Conservation (phyloP, 1,284 basidiomycete genomes). For the Waitea zeae region DNA sequence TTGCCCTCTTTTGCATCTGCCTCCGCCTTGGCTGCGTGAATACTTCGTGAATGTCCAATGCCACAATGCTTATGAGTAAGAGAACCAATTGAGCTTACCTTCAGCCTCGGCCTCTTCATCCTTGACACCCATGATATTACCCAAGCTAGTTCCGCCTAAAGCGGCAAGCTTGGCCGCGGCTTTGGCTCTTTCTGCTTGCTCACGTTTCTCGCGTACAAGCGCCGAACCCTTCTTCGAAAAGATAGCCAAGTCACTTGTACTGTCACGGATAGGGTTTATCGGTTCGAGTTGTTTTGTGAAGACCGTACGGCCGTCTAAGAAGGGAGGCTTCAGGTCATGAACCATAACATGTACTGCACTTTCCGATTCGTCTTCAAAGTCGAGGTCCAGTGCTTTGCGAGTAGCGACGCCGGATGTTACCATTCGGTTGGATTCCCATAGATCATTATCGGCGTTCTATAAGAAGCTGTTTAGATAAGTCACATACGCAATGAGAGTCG, state of each 20-base stretch:
- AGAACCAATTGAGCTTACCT: slow-evolving; percentile 30
- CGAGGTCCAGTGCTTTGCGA: slow-evolving; percentile 71
- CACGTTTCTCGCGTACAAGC: slow-evolving; percentile 88
- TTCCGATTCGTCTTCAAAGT: slow-evolving; percentile 89
- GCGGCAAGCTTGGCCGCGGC: slow-evolving; percentile 91
- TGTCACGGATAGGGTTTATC: slow-evolving; percentile 90
- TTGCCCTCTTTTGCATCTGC: slow-evolving; percentile 18
- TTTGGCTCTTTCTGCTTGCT: slow-evolving; percentile 89
- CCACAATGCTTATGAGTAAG: slow-evolving; percentile 15
- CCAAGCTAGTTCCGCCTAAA: slow-evolving; percentile 82
- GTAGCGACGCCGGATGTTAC: slow-evolving; percentile 88
- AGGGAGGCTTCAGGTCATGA: slow-evolving; percentile 94
- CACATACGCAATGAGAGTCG: slow-evolving; percentile 32
- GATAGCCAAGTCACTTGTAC: slow-evolving; percentile 86
- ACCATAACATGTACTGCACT: slow-evolving; percentile 94
- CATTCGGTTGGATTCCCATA: slow-evolving; percentile 98
- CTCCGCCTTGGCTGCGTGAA: slow-evolving; percentile 40
- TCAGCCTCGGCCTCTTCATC: slow-evolving; percentile 84
- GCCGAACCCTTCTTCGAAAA: slow-evolving; percentile 93
- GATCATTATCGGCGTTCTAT: slow-evolving; percentile 95
- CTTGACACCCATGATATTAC: slow-evolving; percentile 95
- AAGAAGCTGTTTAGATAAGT: slow-evolving; percentile 4
- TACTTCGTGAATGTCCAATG: slow-evolving; percentile 65
- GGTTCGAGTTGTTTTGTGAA: slow-evolving; percentile 96
- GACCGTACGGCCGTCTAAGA: slow-evolving; percentile 90